phyloP scores from a whole-genome alignment of 2,329 filamentous ascomycete genomes.

The Epichloe elymi region DNA sequence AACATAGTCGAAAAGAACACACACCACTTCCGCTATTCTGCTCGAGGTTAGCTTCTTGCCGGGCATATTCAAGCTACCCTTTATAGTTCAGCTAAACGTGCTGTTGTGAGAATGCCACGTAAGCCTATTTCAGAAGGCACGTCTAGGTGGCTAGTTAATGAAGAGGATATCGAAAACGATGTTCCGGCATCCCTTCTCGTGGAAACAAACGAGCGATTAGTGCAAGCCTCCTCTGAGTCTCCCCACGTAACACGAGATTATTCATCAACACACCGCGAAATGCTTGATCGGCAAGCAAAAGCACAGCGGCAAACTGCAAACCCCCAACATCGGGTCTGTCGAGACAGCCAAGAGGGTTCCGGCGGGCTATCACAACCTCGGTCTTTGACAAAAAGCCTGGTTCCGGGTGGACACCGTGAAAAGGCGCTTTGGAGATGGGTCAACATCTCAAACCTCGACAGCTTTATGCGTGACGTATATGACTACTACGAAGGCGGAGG shows the following conservation, averaged over 20 bases:
- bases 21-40: slow-evolving; percentile 36
- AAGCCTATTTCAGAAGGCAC: background rate
- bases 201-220: slow-evolving; percentile 29
- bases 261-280: background rate
- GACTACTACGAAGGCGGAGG: slow-evolving; percentile 75
- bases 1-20: slow-evolving; percentile 31
- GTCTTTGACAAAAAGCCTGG: slow-evolving; percentile 15
- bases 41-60: slow-evolving; percentile 31
- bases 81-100: slow-evolving; percentile 19
- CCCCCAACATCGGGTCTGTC: slow-evolving; percentile 37
- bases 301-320: slow-evolving; percentile 43
- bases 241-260: background rate
- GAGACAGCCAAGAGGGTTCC: slow-evolving; percentile 17
- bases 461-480: slow-evolving; percentile 75
- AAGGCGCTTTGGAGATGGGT: slow-evolving; percentile 88
- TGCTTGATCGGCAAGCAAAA: slow-evolving; percentile 17
- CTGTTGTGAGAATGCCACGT: slow-evolving; percentile 3
- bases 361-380: slow-evolving; percentile 12
- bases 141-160: slow-evolving; percentile 18
- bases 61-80: slow-evolving; percentile 34
- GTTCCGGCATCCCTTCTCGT: slow-evolving; percentile 51
- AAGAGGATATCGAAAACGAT: slow-evolving; percentile 44
- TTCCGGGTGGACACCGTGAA: slow-evolving; percentile 37
- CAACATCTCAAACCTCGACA: slow-evolving; percentile 79
- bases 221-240: background rate